Evolutionary conservation across 495 filamentous ascomycete genomes (phyloP).

Genomic region (Parmelia sp.): DNA sequence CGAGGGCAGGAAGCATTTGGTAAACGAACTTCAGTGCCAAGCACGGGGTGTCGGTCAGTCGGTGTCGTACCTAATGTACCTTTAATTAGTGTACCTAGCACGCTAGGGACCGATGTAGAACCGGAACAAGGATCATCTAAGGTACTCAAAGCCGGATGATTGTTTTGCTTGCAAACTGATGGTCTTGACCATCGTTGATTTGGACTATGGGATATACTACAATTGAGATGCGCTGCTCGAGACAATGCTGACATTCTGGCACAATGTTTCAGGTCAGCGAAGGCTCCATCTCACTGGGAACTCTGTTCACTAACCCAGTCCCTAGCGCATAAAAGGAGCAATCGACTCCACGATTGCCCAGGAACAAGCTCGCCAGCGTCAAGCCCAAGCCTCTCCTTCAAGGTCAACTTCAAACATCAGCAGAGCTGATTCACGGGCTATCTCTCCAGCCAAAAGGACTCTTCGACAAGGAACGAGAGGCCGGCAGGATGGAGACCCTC

Average conservation of each 20-base stretch:
- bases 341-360: constrained; percentile 83
- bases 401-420: constrained; percentile 44
- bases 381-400: constrained; percentile 44
- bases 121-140: too few relatives aligned
- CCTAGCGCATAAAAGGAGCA: constrained; percentile 74
- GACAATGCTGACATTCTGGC: constrained; percentile 5
- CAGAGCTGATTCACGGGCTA: constrained; percentile 43
- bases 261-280: constrained; percentile 46
- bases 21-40: too few relatives aligned
- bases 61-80: too few relatives aligned
- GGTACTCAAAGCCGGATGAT: too few relatives aligned
- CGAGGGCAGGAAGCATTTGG: too few relatives aligned
- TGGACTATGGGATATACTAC: not conserved
- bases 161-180: too few relatives aligned
- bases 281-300: constrained; percentile 8
- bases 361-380: constrained; percentile 73
- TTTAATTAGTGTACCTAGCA: too few relatives aligned
- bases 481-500: constrained; percentile 45
- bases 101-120: too few relatives aligned
- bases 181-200: too few relatives aligned
- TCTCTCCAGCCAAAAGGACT: constrained; percentile 49
- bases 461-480: constrained; percentile 39
- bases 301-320: constrained; percentile 18
- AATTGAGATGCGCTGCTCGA: not conserved
- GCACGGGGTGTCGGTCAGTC: too few relatives aligned